phyloP scores from a whole-genome alignment of 192 early-diverging fungal genomes.

The Umbelopsis sp. region DNA sequence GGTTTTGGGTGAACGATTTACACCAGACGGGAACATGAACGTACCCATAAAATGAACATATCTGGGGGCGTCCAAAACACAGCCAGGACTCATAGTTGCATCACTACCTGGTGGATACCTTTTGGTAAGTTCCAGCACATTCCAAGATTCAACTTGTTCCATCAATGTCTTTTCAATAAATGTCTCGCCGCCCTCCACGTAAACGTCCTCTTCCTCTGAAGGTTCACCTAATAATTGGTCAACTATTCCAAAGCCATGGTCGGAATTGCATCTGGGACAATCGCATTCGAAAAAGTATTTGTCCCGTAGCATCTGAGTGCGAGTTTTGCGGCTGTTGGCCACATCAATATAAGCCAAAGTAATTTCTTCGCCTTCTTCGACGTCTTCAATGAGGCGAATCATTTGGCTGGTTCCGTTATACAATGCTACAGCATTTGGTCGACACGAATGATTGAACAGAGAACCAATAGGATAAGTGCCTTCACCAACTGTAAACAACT shows the following conservation, averaged over 20 bases:
- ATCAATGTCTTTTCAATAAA: neutral
- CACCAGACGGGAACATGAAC: constrained; percentile 19
- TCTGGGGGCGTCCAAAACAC: constrained; percentile 21
- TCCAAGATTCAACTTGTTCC: constrained; percentile 24
- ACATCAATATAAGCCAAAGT: constrained; percentile 65
- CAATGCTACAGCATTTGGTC: constrained; percentile 61
- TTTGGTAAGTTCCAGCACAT: constrained; percentile 24
- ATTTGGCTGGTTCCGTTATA: constrained; percentile 54
- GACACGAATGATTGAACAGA: constrained; percentile 70
- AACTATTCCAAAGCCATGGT: constrained; percentile 5
- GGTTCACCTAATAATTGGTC: constrained; percentile 23
- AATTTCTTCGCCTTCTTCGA: constrained; percentile 55
- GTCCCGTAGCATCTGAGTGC: constrained; percentile 6
- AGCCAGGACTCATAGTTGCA: constrained; percentile 5
- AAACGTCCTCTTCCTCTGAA: neutral
- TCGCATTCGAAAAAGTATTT: constrained; percentile 28
- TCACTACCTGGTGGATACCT: neutral
- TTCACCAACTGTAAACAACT: constrained; percentile 66
- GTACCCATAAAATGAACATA: constrained; percentile 29
- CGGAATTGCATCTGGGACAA: constrained; percentile 23
- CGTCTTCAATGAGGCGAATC: constrained; percentile 54
- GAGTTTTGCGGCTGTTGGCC: constrained; percentile 28
- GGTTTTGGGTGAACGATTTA: neutral
- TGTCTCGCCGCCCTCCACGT: neutral
- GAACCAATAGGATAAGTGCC: constrained; percentile 65